Percentiles rank a stretch among this genome's conserved stretches.
phyloP scores from a whole-genome alignment of 78 protist species.

The Pigoraptor vietnamica region DNA sequence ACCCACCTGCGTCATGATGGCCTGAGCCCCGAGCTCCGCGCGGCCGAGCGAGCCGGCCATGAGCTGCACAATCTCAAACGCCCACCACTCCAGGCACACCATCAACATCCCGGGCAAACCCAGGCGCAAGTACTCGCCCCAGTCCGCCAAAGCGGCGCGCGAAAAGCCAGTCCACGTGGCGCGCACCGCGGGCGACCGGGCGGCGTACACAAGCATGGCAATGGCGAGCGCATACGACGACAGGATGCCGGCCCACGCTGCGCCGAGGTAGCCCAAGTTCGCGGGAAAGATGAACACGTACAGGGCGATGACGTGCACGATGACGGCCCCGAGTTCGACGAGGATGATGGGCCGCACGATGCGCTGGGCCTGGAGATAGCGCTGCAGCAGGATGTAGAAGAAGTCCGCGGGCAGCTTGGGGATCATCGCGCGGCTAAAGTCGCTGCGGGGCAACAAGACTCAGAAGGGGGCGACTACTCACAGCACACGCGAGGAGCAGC shows the following conservation, averaged over 20 bases:
- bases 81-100: slow-evolving; percentile 18
- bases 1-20: not conserved
- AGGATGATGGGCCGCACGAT: not conserved
- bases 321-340: not conserved
- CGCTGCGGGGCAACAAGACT: too few species aligned
- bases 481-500: too few species aligned
- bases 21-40: not conserved
- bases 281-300: not conserved
- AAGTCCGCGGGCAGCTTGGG: not conserved
- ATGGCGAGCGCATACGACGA: not conserved
- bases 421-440: not conserved
- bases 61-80: not conserved
- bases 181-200: not conserved
- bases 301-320: not conserved
- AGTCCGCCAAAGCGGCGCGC: not conserved
- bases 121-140: not conserved
- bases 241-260: not conserved
- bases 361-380: slow-evolving; percentile 10
- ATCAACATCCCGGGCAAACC: not conserved
- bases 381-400: not conserved
- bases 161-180: not conserved
- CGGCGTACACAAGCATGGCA: not conserved
- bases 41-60: not conserved
- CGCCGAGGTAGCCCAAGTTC: slow-evolving; percentile 13
- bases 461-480: too few species aligned